These are phyloP conservation scores for Sphaerobolus stellatus DNA, from an alignment of 1,284 basidiomycete species.

Conservation along the genomic window DNA sequence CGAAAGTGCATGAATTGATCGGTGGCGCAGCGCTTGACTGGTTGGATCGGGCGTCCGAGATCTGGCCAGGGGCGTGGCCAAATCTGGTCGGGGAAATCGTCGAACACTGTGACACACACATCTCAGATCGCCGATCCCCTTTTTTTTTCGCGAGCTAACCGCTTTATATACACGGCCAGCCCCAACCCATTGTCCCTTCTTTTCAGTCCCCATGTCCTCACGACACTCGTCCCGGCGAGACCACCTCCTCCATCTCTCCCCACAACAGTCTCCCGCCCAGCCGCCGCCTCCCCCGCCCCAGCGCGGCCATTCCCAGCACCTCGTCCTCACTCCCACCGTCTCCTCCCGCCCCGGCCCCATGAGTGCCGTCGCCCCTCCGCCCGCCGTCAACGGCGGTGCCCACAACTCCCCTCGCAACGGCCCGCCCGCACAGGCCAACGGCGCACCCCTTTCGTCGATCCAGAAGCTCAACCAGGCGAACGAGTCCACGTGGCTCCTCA, in stretches of 20 bases:
- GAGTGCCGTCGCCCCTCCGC: not conserved
- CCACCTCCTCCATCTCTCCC: not conserved
- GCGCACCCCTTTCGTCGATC: conserved; percentile 37
- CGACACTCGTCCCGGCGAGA: not conserved
- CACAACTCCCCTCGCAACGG: not conserved
- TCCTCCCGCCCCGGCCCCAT: not conserved
- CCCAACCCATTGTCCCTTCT: not conserved
- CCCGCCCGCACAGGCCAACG: not conserved
- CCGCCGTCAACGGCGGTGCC: not conserved
- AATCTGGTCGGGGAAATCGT: not conserved
- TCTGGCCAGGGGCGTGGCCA: too few relatives aligned
- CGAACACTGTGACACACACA: not conserved
- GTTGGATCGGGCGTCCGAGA: too few relatives aligned
- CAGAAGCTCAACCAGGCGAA: conserved; percentile 81
- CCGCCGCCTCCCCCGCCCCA: not conserved
- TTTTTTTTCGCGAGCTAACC: too few relatives aligned
- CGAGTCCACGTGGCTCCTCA: conserved; percentile 90
- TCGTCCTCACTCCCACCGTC: not conserved
- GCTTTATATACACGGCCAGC: too few relatives aligned
- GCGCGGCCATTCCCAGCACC: not conserved
- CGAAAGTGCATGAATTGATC: too few relatives aligned
- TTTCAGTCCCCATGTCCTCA: not conserved
- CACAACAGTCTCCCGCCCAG: conserved; percentile 3
- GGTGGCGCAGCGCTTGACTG: too few relatives aligned
- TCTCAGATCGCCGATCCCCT: not conserved